Evolutionary conservation across 305 asterid genomes (phyloP).

Genomic region (Lippia alba): DNA sequence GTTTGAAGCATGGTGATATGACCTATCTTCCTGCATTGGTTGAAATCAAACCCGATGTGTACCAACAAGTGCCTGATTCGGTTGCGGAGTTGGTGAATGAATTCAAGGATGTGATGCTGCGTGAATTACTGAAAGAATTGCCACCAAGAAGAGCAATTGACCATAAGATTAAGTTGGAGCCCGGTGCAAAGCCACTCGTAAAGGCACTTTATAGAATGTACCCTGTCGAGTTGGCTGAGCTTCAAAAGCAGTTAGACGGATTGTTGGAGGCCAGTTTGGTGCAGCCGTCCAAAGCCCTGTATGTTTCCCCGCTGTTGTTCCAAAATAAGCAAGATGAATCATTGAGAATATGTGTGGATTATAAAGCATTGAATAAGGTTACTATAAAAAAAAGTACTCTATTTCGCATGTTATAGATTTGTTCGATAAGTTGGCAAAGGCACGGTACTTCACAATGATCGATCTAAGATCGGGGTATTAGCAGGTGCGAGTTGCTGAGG

Average conservation of each 20-base stretch:
- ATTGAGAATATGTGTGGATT: background rate
- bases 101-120: background rate
- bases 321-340: background rate
- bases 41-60: background rate
- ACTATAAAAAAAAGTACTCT: conserved; percentile 8
- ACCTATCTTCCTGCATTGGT: background rate
- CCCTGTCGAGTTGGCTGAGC: background rate
- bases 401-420: no score
- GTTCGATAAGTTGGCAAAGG: no score
- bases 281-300: background rate
- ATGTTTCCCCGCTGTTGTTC: background rate
- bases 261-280: background rate
- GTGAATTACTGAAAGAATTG: background rate
- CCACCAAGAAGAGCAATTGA: background rate
- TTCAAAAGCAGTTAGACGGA: background rate
- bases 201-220: background rate
- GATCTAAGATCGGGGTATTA: background rate
- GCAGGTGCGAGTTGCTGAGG: background rate
- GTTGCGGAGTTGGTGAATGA: background rate
- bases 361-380: conserved; percentile 11
- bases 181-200: background rate
- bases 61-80: background rate
- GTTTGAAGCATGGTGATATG: no score
- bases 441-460: background rate
- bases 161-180: conserved; percentile 18